phyloP scores from a whole-genome alignment of 495 filamentous ascomycete genomes.

The Penicillium maclennaniae region DNA sequence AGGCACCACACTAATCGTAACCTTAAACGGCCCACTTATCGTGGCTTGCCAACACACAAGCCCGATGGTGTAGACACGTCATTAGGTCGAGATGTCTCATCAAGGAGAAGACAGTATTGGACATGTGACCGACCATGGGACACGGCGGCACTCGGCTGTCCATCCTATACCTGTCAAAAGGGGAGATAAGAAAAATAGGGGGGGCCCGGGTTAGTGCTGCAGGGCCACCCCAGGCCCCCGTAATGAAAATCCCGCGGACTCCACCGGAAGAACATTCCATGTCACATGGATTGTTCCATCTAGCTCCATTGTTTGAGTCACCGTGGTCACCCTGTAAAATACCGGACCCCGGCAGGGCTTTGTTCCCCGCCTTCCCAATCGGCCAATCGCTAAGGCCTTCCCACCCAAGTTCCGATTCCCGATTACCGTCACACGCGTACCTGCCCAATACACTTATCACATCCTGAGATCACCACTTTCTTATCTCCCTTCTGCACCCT shows the following conservation, averaged over 20 bases:
- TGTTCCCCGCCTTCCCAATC: slow-evolving; percentile 8
- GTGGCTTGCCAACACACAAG: not conserved
- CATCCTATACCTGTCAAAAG: too few relatives aligned
- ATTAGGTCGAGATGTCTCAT: not conserved
- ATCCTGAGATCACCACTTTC: slow-evolving; percentile 25
- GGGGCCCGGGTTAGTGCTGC: not conserved
- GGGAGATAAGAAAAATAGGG: too few relatives aligned
- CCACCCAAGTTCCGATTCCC: too few relatives aligned
- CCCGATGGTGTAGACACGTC: not conserved
- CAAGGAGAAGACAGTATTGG: too few relatives aligned
- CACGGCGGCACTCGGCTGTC: too few relatives aligned
- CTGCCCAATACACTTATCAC: slow-evolving; percentile 32
- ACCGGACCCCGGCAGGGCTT: slow-evolving; percentile 5
- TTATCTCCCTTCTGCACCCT: slow-evolving; percentile 14
- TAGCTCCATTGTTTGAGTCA: not conserved
- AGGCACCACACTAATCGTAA: slow-evolving; percentile 27
- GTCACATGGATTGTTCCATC: not conserved
- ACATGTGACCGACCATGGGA: too few relatives aligned
- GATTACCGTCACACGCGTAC: slow-evolving; percentile 26
- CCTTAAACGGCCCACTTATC: slow-evolving; percentile 22
- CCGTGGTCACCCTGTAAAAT: not conserved
- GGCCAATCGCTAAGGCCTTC: not conserved
- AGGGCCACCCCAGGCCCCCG: not conserved
- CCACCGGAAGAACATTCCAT: slow-evolving; percentile 31
- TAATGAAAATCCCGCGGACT: slow-evolving; percentile 2